These are phyloP conservation scores for Corymbia maculata DNA, from an alignment of 345 rosid genomes.

Conservation along the genomic window DNA sequence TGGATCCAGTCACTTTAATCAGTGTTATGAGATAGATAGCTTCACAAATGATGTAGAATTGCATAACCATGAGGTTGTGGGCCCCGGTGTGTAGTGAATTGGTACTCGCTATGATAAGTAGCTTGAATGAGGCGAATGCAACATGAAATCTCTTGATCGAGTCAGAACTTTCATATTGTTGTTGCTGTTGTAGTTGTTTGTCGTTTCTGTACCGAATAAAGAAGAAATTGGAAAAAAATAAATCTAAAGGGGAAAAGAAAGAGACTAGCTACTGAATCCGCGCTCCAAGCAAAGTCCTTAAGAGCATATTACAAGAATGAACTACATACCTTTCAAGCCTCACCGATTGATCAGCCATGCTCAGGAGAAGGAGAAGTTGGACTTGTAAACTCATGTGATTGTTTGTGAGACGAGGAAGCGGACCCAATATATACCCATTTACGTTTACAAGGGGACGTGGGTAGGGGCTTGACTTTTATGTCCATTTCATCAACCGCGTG, in stretches of 20 bases:
- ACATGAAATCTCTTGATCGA: too few relatives aligned
- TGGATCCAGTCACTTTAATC: background rate
- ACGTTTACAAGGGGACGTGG: background rate
- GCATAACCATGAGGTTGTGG: rapidly evolving
- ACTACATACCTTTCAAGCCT: background rate
- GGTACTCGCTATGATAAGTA: rapidly evolving
- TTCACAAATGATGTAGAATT: background rate
- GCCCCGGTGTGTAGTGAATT: rapidly evolving
- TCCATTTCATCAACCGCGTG: background rate
- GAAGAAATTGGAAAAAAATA: too few relatives aligned
- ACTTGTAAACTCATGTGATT: background rate
- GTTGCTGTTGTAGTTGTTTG: too few relatives aligned
- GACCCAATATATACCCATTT: background rate
- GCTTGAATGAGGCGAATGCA: too few relatives aligned
- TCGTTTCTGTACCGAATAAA: too few relatives aligned
- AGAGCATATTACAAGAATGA: background rate
- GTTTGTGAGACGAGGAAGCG: background rate
- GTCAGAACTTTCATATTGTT: too few relatives aligned
- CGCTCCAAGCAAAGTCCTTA: background rate
- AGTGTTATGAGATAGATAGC: background rate
- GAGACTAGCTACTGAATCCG: background rate
- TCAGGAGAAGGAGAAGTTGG: background rate
- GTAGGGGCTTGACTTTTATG: background rate
- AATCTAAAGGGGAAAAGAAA: background rate
- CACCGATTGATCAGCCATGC: background rate